phyloP scores from a whole-genome alignment of 441 rosid genomes.

The California macrophylla region DNA sequence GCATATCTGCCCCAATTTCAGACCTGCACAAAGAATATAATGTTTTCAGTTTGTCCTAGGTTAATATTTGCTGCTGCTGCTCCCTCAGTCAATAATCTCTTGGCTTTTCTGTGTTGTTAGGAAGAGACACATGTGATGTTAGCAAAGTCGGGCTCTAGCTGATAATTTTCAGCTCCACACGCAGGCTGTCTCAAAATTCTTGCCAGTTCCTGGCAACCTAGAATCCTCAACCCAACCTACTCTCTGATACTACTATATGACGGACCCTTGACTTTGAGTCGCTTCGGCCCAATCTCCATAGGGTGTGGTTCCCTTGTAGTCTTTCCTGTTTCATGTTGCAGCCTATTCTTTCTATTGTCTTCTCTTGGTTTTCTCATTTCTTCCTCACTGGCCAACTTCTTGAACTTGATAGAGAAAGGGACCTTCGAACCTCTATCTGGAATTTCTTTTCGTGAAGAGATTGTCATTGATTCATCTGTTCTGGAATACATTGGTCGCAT shows the following conservation, averaged over 20 bases:
- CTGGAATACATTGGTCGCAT: constrained; percentile 27
- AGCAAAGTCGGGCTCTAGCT: constrained; percentile 2
- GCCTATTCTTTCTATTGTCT: constrained; percentile 31
- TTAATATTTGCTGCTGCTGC: constrained; percentile 29
- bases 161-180: background rate
- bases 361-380: constrained; percentile 27
- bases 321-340: constrained; percentile 32
- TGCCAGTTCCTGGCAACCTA: constrained; percentile 14
- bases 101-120: constrained; percentile 38
- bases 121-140: background rate
- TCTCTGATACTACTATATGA: constrained; percentile 35
- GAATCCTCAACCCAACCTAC: constrained; percentile 36
- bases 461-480: constrained; percentile 30
- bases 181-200: background rate
- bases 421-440: constrained; percentile 27
- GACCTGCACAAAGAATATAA: constrained; percentile 54
- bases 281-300: constrained; percentile 58
- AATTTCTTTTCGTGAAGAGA: constrained; percentile 26
- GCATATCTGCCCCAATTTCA: constrained; percentile 31
- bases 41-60: constrained; percentile 33
- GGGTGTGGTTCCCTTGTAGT: constrained; percentile 31
- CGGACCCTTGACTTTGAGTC: constrained; percentile 72
- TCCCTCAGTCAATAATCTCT: constrained; percentile 34
- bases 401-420: constrained; percentile 42
- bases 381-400: constrained; percentile 37